Evolutionary conservation across 2,329 filamentous ascomycete species (phyloP).

Genomic region (Beauveria scarabaeidicola): DNA sequence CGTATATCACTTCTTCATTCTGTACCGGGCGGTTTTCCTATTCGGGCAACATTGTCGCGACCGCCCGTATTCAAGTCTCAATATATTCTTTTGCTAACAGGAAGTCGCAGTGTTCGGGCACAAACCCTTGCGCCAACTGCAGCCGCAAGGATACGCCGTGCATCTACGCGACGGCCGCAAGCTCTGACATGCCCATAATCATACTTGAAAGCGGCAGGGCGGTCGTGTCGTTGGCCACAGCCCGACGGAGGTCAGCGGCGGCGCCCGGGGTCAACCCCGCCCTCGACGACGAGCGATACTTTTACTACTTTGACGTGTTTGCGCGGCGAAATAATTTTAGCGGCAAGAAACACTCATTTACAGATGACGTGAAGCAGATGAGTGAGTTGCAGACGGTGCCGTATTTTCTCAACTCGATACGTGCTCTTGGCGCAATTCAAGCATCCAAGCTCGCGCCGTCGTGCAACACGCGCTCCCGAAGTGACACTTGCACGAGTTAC

Average conservation of each 20-base stretch:
- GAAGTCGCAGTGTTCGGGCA: conserved; percentile 24
- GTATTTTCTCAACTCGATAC: conserved; percentile 21
- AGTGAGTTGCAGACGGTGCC: conserved; percentile 9
- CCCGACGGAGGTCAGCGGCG: neutral
- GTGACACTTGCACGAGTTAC: conserved; percentile 13
- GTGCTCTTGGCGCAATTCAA: conserved; percentile 25
- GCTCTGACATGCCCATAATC: conserved; percentile 13
- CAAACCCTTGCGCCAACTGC: conserved; percentile 23
- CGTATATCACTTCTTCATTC: too few relatives aligned
- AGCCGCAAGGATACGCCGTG: conserved; percentile 18
- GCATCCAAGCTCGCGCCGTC: conserved; percentile 15
- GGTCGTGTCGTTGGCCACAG: neutral
- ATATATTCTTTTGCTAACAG: neutral
- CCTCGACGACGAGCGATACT: conserved; percentile 15
- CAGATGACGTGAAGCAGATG: conserved; percentile 18
- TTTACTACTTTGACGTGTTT: conserved; percentile 25
- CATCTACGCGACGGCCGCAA: conserved; percentile 12
- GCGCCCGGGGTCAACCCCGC: neutral
- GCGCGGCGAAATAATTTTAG: conserved; percentile 21
- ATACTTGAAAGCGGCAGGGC: conserved; percentile 15
- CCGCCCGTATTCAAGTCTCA: neutral
- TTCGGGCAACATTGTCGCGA: neutral
- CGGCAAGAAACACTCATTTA: neutral
- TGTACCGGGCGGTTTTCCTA: neutral
- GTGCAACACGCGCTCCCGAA: neutral